Percentiles rank a stretch among this genome's conserved stretches.
These are phyloP conservation scores for Alloascoidea africana DNA, from an alignment of 805 yeast species.

Conservation along the genomic window DNA sequence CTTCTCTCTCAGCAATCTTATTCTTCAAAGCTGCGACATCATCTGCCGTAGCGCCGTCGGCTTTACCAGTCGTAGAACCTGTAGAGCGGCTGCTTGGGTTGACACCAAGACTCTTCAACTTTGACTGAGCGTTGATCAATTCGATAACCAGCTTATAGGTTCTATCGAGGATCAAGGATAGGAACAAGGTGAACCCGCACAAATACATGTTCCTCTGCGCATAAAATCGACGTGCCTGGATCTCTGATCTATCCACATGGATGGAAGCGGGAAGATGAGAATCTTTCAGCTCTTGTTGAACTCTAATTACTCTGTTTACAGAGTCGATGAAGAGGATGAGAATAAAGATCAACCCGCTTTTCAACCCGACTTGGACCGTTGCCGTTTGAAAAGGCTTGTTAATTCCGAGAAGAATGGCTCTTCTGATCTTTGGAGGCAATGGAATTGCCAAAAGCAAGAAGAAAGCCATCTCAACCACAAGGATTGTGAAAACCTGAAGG, in stretches of 20 bases:
- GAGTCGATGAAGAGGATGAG: slow-evolving; percentile 77
- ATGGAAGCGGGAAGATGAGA: slow-evolving; percentile 13
- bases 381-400: slow-evolving; percentile 57
- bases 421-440: slow-evolving; percentile 60
- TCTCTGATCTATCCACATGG: slow-evolving; percentile 51
- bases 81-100: slow-evolving; percentile 16
- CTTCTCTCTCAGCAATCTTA: slow-evolving; percentile 42
- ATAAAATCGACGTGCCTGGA: slow-evolving; percentile 83
- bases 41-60: slow-evolving; percentile 15
- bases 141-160: slow-evolving; percentile 72
- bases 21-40: slow-evolving; percentile 32
- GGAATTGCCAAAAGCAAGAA: slow-evolving; percentile 79
- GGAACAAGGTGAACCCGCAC: slow-evolving; percentile 87
- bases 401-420: slow-evolving; percentile 45
- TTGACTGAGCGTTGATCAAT: slow-evolving; percentile 45
- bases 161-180: slow-evolving; percentile 73
- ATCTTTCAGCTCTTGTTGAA: slow-evolving; percentile 42
- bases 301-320: slow-evolving; percentile 65
- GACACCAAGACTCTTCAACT: slow-evolving; percentile 19
- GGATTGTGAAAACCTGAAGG: slow-evolving; percentile 47
- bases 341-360: slow-evolving; percentile 74
- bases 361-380: slow-evolving; percentile 61
- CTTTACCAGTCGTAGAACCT: slow-evolving; percentile 8
- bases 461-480: slow-evolving; percentile 61
- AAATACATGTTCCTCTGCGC: slow-evolving; percentile 94